These are phyloP conservation scores for Didymellaceae sp. DNA, from an alignment of 2,329 filamentous ascomycete species.

Conservation along the genomic window DNA sequence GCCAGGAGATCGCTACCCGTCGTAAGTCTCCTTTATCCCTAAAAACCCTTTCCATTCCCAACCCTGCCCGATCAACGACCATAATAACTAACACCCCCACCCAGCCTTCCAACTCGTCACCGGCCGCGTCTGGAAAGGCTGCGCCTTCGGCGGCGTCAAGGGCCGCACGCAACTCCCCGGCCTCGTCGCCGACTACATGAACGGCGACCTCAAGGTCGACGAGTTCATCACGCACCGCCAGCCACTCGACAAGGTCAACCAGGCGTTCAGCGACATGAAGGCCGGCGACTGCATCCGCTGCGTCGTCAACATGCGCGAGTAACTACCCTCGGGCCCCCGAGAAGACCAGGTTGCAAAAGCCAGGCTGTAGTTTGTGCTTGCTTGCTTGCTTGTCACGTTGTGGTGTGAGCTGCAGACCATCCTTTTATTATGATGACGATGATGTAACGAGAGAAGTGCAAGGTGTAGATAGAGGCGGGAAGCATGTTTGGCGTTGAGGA, in stretches of 20 bases:
- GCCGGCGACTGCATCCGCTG: constrained; percentile 95
- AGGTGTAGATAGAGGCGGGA: too few relatives aligned
- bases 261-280: constrained; percentile 93
- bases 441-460: too few relatives aligned
- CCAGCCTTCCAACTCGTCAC: constrained; percentile 97
- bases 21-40: constrained; percentile 80
- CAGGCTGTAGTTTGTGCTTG: constrained; percentile 10
- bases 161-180: constrained; percentile 88
- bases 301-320: constrained; percentile 72
- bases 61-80: neutral
- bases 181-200: constrained; percentile 88
- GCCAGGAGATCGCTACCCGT: constrained; percentile 92
- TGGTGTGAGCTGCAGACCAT: too few relatives aligned
- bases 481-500: too few relatives aligned
- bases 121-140: constrained; percentile 96
- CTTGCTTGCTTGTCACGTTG: too few relatives aligned
- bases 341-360: constrained; percentile 2
- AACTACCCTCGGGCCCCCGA: constrained; percentile 26
- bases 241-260: constrained; percentile 81
- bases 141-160: constrained; percentile 98
- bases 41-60: neutral
- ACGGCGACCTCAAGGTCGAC: constrained; percentile 92
- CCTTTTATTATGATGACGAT: too few relatives aligned
- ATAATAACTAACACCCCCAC: constrained; percentile 11
- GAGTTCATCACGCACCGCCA: constrained; percentile 99